Base-by-base conservation (phyloP, 176 grass and related monocot species). In the Aegilops bicornis region DNA sequence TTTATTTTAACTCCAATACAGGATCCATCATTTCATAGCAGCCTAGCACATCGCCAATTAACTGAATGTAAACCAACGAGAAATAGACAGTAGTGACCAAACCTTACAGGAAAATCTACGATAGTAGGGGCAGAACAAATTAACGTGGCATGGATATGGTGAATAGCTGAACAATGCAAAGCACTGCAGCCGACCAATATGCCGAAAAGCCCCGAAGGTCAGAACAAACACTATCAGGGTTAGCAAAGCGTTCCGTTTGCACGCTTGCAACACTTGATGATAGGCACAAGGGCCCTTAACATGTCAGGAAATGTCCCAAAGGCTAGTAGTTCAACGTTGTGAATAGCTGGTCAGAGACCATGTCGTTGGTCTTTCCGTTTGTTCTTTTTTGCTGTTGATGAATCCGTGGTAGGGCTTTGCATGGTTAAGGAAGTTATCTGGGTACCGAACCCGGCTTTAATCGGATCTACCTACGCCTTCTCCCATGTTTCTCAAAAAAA, bases 381-480 rank as follows among this genome's bases (percentile, higher is more conserved):
- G n/a, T 50, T 31, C 15, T 30, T 10, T 27, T 79, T 24, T 52
- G 31, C 47, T 64, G 56, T 25, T 33, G 43, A 61, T 32, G 45
- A 61, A 69, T 30, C 22, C 36, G 77, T 88, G 17, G 31, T 59
- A 68, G 22, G 43, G 56, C 19, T 22, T 43, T 7, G 20, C 59
- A 42, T 67, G 23, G 22, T 61, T 37, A 62, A 1, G 39, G 24
- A 86, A 52, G 27, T 10, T 37, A 24, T 63, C 22, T 71, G 42
- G 19, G 8, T 16, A 20, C 27, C 50, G 54, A 88, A 63, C 75
- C 27, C 32, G 8, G 58, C 23, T 69, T 69, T 76, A 6, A 84
- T 29, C 76, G 80, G 67, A 87, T 80, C 47, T 87, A 87, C 29
- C 3, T 87, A 87, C 29, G 5, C 27, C 1, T 23, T 59, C 78